Percentiles rank a stretch among this genome's conserved stretches.
phyloP scores from a whole-genome alignment of 2,329 filamentous ascomycete species.

The Aschersonia sp. region DNA sequence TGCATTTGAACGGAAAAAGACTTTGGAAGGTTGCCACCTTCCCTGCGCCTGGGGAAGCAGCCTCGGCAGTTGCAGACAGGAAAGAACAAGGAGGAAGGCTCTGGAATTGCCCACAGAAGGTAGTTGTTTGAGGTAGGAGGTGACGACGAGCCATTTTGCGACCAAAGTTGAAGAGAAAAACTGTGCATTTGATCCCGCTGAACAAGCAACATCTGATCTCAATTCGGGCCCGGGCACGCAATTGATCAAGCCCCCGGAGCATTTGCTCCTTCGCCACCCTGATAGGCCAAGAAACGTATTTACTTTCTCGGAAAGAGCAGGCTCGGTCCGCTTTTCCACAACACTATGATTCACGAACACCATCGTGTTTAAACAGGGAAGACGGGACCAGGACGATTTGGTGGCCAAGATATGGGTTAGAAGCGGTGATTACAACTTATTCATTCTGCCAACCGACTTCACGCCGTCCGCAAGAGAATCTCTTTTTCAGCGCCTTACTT shows the following conservation, averaged over 20 bases:
- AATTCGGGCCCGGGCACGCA: not conserved
- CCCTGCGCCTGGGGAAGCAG: too few relatives aligned
- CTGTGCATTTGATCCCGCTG: too few relatives aligned
- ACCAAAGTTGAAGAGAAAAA: not conserved
- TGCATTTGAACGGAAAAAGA: not conserved
- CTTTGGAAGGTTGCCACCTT: not conserved
- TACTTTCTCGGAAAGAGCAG: not conserved
- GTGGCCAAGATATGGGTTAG: too few relatives aligned
- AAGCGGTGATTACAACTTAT: too few relatives aligned
- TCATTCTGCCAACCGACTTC: too few relatives aligned
- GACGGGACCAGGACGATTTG: too few relatives aligned
- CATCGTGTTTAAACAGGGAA: not conserved
- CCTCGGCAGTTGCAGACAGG: not conserved
- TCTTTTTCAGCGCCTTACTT: too few relatives aligned
- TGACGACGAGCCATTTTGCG: not conserved
- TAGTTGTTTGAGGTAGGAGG: not conserved
- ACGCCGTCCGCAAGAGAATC: too few relatives aligned
- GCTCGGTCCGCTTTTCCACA: constrained; percentile 6
- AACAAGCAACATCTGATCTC: not conserved
- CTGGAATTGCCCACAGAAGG: not conserved
- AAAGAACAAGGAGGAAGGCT: not conserved
- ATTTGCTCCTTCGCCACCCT: not conserved
- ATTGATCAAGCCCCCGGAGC: not conserved
- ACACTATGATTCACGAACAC: not conserved
- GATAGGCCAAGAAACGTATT: not conserved